Evolutionary conservation across 768 basidiomycete species (phyloP), one percentile per base, ranked within the genome.

Genomic region (Fomitopsis serialis): DNA sequence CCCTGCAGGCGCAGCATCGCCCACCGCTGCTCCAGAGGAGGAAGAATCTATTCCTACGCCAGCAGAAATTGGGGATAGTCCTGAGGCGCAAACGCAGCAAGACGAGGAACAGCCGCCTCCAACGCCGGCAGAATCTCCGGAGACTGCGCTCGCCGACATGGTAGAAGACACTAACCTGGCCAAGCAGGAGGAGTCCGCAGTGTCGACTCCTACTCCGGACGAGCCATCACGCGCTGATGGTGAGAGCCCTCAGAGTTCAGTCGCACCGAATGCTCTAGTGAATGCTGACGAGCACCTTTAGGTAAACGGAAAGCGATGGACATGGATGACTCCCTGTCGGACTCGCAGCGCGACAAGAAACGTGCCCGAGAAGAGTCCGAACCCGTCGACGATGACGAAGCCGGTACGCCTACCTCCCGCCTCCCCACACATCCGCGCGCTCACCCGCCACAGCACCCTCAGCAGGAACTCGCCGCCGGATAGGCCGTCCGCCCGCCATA

Each of bases 231-330:
- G 42, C 22, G 21, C 25, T 17, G 45, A 53, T 7, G 17, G 42
- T 46, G 34, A 46, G 44, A n/a, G 21, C 40, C 21, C 21, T 22
- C 40, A 42, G 5, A 21, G 25, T n/a, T 13, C 21, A 32, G 10
- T 11, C 29, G 11, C 11, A 32, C 5, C 11, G 6, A 11, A 32
- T 11, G 29, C 11, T 32, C 11, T 11, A 32, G 29, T 32, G 29
- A 32, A 11, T 7, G 37, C 37, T 40, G 15, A 40, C 15, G 6
- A 15, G 6, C 6, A 7, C 15, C 37, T 40, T 4, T 62, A 84
- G 85, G 74, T 29, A 89, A 89, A 70, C 81, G 87, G 24, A 87
- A 86, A 61, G 78, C 78, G 2, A 81, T 80, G 3, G 74, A 80
- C 42, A 59, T 73, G 17, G 84, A 81, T 53, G 67, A 63, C n/a